Evolutionary conservation across 2,329 filamentous ascomycete species (phyloP).

Genomic region (Ceratocystis variospora): DNA sequence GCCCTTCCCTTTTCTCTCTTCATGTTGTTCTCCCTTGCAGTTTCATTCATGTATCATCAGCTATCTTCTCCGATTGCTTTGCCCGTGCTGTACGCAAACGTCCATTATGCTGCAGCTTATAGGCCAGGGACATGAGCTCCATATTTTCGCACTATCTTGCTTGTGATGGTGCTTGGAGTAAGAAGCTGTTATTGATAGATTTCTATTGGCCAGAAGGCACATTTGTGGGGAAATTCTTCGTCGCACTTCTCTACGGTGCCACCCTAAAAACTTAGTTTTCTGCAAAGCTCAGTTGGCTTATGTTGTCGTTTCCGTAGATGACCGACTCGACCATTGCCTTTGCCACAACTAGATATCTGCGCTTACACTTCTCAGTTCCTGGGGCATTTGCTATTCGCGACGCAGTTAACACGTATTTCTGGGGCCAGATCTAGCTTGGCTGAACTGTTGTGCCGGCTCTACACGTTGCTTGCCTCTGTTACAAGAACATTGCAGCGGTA

Average conservation of each 20-base stretch:
- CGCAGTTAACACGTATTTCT: too few relatives aligned
- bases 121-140: neutral
- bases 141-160: neutral
- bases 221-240: neutral
- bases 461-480: neutral
- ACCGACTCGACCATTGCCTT: too few relatives aligned
- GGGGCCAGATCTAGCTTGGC: too few relatives aligned
- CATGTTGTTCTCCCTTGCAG: neutral
- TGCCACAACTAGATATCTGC: too few relatives aligned
- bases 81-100: too few relatives aligned
- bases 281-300: too few relatives aligned
- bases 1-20: too few relatives aligned
- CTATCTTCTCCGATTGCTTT: too few relatives aligned
- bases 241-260: neutral
- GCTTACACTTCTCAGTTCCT: too few relatives aligned
- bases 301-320: too few relatives aligned
- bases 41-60: neutral
- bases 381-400: too few relatives aligned
- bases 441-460: neutral
- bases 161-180: neutral
- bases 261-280: neutral
- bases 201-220: neutral
- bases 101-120: too few relatives aligned
- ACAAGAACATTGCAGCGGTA: neutral
- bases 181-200: neutral